phyloP scores from a whole-genome alignment of 345 rosid species.

The Populus nigra region DNA sequence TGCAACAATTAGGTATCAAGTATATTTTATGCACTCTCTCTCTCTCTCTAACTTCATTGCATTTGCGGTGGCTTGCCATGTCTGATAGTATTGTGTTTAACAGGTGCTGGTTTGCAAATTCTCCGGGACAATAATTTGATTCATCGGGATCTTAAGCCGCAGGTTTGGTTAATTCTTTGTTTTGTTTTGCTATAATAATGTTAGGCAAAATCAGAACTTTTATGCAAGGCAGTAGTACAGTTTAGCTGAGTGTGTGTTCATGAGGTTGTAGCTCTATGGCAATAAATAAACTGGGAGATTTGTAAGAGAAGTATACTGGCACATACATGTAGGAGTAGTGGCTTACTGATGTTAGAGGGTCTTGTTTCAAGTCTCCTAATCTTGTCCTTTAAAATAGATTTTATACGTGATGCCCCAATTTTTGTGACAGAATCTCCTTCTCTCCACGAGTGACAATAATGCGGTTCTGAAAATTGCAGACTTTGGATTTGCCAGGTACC shows the following conservation, averaged over 20 bases:
- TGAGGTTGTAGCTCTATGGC: constrained; percentile 1
- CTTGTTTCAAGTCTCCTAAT: constrained; percentile 7
- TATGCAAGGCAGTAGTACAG: neutral
- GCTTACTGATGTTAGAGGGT: neutral
- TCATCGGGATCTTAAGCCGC: constrained; percentile 96
- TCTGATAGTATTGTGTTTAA: constrained; percentile 15
- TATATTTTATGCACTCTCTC: neutral
- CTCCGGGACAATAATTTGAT: constrained; percentile 91
- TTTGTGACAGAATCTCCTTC: constrained; percentile 87
- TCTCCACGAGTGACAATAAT: constrained; percentile 55
- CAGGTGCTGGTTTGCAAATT: constrained; percentile 82
- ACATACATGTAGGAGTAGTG: neutral
- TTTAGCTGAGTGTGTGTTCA: neutral
- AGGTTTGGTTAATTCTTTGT: constrained; percentile 49
- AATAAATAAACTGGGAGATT: neutral
- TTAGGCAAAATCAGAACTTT: neutral
- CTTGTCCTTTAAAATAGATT: constrained; percentile 4
- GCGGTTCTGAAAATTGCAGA: constrained; percentile 92
- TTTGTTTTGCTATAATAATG: neutral
- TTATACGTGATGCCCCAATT: constrained; percentile 22
- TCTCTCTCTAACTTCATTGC: neutral
- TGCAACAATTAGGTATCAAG: constrained; percentile 77
- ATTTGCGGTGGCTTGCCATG: neutral
- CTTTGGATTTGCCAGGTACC: constrained; percentile 98
- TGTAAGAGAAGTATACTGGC: neutral